Percentiles rank a stretch among this genome's conserved stretches.
Evolutionary conservation across 495 filamentous ascomycete species (phyloP).

Genomic region (Hypoxylon trugodes): DNA sequence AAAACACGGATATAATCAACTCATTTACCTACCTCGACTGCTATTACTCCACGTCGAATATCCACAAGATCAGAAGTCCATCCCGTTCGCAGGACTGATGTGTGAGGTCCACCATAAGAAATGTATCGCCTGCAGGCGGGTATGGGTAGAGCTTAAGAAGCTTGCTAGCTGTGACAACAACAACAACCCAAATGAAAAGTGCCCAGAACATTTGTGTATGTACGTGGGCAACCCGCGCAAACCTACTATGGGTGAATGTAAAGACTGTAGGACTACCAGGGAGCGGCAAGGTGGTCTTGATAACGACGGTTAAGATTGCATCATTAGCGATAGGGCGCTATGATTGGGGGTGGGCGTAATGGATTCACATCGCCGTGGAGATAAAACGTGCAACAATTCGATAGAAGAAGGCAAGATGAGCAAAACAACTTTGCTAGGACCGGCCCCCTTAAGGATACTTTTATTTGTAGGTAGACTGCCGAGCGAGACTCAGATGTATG

Average conservation of each 20-base stretch:
- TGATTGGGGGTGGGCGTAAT: background rate
- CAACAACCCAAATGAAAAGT: conserved; percentile 14
- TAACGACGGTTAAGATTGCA: too few relatives aligned
- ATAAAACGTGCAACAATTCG: too few relatives aligned
- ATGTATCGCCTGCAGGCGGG: conserved; percentile 30
- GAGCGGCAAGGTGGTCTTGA: conserved; percentile 14
- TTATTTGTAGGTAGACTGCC: too few relatives aligned
- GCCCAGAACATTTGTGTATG: conserved; percentile 31
- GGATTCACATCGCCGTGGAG: too few relatives aligned
- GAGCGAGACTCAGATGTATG: too few relatives aligned
- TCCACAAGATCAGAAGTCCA: background rate
- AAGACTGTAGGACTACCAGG: conserved; percentile 9
- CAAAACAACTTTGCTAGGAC: too few relatives aligned
- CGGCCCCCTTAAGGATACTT: too few relatives aligned
- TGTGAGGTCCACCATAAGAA: conserved; percentile 37
- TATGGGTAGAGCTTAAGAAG: conserved; percentile 26
- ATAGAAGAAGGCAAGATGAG: too few relatives aligned
- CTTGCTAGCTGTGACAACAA: conserved; percentile 37
- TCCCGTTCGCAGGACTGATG: conserved; percentile 3
- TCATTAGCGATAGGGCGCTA: too few relatives aligned
- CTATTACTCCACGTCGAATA: background rate
- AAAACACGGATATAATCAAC: too few relatives aligned
- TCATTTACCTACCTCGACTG: too few relatives aligned
- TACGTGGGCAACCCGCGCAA: conserved; percentile 26
- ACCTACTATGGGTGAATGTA: conserved; percentile 29